Base-by-base conservation (phyloP, 2,329 filamentous ascomycete species). In the Trichothecium roseum region DNA sequence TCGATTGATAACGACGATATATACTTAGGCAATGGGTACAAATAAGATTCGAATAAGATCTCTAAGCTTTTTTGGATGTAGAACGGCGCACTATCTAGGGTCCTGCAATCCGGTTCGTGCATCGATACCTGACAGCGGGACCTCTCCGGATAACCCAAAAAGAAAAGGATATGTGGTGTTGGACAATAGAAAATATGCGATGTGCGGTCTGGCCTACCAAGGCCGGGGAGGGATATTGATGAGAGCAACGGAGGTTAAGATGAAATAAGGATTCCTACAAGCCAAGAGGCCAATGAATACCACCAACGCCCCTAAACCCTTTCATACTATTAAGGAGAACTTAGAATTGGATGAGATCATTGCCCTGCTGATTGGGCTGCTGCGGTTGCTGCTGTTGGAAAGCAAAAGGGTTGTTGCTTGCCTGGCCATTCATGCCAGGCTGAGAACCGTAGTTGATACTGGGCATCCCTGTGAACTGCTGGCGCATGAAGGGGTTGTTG, bases 401-500 rank as follows among this genome's bases (percentile, higher is more conserved):
- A n/a, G 68, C 70, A 48, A 78, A 80, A 0, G 76, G 75, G 45
- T 80, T 81, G 53, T 60, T 68, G 40, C 52, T 63, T 37, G 53
- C 55, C 37, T 63, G 63, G 17, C 72, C 68, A 43, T 70, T 72
- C 59, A 72, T 64, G 8, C 68, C 68, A 3, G 69, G 71, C 40
- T 64, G 62, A 20, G 48, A 42, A 13, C 64, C 63, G 42, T 81
- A 80, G 31, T 64, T 68, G 18, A 73, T 61, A 22, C 64, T 66
- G 18, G 78, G 78, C 72, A 81, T 75, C 28, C 86, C 86, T 0
- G 85, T 94, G 50, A 81, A 91, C 54, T 93, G 86, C 41, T 78
- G 77, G 40, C 79, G 75, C 47, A 94, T 64, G 64, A 96, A 98
- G 1, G 91, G 91, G 53, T 96, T 96, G 64, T 75, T 91, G 22